Evolutionary conservation across 164 flowering plant genomes (phyloP), one percentile per base, ranked within the genome.

Genomic region (Protea cynaroides): DNA sequence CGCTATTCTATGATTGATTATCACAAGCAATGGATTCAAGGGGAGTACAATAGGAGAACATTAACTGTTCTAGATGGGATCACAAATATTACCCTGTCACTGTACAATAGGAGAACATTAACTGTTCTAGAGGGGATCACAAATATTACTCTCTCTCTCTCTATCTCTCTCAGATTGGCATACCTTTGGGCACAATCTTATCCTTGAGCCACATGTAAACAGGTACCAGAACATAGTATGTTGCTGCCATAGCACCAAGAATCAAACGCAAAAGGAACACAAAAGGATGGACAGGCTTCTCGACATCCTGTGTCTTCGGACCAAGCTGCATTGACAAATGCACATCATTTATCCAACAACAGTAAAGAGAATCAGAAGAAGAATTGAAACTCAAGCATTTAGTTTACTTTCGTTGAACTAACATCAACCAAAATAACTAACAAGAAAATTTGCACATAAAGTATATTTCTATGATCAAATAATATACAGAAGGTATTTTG

Each of bases 131-230:
- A 29, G 2, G 5, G 34, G 0, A 29, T 29, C 34, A 29, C 34
- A 29, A 29, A 29, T 29, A 29, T 34, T 7, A 1, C 6, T 21
- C 21, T 17, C 44, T 34, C 23, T 46, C 22, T 47, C 36, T 24
- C 17, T 13, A 12, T 52, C 19, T 5, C 59, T 25, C 37, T 82
- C 69, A 86, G 58, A 90, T 82, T 9, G 95, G 92, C 72, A 37
- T 63, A 40, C 88, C 92, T 72, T 86, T 80, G n/a, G 95, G 97
- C 47, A 85, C 82, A 68, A 88, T 78, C 68, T 80, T 81, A 78
- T 90, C 89, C 67, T 90, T 90, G 71, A 90, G 50, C 97, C 97
- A 90, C 97, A 88, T 90, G 76, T 90, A 90, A 25, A 86, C 80
- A 5, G 97, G 95, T 74, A 90, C 84, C 61, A 90, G 75, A 19